Evolutionary conservation across 2,329 filamentous ascomycete species (phyloP).

Genomic region (Xylaria sp.): DNA sequence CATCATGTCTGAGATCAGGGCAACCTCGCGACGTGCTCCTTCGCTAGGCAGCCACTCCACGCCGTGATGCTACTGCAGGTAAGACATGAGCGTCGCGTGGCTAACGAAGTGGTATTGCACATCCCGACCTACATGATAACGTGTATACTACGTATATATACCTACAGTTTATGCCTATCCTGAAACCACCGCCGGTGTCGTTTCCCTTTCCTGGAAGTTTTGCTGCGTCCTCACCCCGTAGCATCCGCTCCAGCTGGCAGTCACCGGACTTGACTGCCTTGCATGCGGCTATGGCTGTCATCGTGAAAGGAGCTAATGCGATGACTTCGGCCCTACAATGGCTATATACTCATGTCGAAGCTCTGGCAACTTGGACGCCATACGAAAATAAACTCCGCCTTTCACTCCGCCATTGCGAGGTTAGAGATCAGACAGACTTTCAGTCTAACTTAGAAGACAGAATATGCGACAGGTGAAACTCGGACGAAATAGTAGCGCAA

Average conservation of each 20-base stretch:
- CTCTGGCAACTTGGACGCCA: too few relatives aligned
- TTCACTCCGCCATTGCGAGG: too few relatives aligned
- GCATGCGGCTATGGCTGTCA: background rate
- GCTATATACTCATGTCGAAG: too few relatives aligned
- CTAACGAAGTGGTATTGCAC: background rate
- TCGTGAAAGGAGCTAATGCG: background rate
- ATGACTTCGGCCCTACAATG: too few relatives aligned
- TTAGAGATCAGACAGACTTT: too few relatives aligned
- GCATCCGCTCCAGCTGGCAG: background rate
- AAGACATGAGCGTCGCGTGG: background rate
- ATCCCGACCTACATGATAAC: background rate
- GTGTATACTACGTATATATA: too few relatives aligned
- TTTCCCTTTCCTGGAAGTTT: background rate
- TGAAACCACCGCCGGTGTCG: background rate
- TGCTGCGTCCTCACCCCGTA: background rate
- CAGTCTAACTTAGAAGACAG: too few relatives aligned
- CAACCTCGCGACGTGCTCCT: background rate
- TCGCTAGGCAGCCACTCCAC: background rate
- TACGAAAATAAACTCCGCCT: too few relatives aligned
- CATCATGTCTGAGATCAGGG: background rate
- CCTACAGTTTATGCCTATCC: background rate
- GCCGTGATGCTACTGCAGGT: background rate
- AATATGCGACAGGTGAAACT: too few relatives aligned
- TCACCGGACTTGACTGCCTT: too few relatives aligned
- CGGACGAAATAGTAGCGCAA: too few relatives aligned